Evolutionary conservation across 305 asterid species (phyloP).

Genomic region (Solanum chacoense): DNA sequence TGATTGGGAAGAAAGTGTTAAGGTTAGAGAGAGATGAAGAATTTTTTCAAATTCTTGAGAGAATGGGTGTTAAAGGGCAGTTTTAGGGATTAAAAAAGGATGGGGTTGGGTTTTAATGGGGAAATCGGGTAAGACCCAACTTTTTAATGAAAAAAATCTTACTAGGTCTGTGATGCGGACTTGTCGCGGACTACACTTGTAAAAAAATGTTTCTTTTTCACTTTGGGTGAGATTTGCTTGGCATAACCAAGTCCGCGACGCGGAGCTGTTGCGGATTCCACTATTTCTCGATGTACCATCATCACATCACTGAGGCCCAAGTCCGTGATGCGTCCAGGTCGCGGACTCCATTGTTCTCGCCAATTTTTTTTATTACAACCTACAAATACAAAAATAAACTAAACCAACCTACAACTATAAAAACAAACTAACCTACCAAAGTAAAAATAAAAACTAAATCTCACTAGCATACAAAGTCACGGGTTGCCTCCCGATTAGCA

Average conservation of each 20-base stretch:
- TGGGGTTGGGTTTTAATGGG: neutral
- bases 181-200: neutral
- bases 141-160: neutral
- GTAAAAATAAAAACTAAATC: no score
- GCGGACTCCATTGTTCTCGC: accelerated
- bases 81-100: neutral
- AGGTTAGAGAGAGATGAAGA: neutral
- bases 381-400: neutral
- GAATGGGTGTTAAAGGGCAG: neutral
- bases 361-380: neutral
- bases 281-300: neutral
- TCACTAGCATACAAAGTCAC: neutral
- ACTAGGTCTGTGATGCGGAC: neutral
- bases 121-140: neutral
- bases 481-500: neutral
- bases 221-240: neutral
- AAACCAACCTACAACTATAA: neutral
- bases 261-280: no score
- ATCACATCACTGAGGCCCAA: neutral
- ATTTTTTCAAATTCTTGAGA: neutral
- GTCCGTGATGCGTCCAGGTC: neutral
- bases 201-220: neutral
- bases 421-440: no score
- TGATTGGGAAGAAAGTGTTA: neutral
- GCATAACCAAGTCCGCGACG: neutral